Evolutionary conservation across 805 yeast genomes (phyloP), one percentile per base, ranked within the genome.

Genomic region (Wickerhamiella sergipiensis): DNA sequence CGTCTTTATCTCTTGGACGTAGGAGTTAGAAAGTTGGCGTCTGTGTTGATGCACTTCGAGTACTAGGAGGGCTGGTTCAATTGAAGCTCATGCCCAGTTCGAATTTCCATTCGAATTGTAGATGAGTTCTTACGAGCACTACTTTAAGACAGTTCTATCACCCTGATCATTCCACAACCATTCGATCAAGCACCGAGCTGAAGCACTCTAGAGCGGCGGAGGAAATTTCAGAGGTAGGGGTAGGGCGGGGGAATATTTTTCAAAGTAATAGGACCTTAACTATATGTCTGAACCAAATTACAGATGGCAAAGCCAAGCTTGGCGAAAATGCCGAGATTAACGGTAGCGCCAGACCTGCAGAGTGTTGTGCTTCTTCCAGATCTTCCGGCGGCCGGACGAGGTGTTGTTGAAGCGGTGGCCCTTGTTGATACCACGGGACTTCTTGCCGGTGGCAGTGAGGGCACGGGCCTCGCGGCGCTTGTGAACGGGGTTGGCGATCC

Each of bases 391-490:
- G 73, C 98, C 98, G 68, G 95, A 88, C 68, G 76, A 74, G 81
- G 97, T 90, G 83, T 90, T 88, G 96, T 83, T 80, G 96, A 69
- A 92, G 75, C 79, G 78, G 90, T 92, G 98, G 75, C 98, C 98
- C 86, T 90, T 92, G 95, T 89, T 88, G 83, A 92, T 87, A 86
- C 98, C 98, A 83, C 98, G 85, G 77, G 95, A 87, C 77, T 88
- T 84, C 94, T 89, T 92, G 73, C 98, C 98, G 66, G 89, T 81
- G 67, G 95, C 70, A 70, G 98, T 92, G 69, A 92, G 86, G 76
- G 97, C 97, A 83, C 98, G 90, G 69, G 94, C 77, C 79, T 92
- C 98, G 78, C 98, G 88, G 85, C 87, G 97, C 84, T 92, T 92
- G 95, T 92, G 98, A 63, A 92, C 98, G 69, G 98, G 95, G 85